Percentiles rank a stretch among this genome's conserved stretches.
These are phyloP conservation scores for Globisporangium splendens DNA, from an alignment of 352 stramenopile genomes.

Conservation along the genomic window DNA sequence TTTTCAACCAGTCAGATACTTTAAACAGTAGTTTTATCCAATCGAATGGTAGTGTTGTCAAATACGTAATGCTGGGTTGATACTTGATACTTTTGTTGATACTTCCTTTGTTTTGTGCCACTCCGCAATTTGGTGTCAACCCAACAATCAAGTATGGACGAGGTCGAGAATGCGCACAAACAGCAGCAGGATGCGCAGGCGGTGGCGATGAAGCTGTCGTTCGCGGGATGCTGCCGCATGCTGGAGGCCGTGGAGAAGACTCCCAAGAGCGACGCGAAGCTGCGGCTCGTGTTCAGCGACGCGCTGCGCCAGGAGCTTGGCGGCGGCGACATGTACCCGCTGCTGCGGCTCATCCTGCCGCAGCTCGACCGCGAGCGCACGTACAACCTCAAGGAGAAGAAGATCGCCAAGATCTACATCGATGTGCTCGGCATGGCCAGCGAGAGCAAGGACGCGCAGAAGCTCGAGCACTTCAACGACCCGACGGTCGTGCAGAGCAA, in stretches of 20 bases:
- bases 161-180: background rate
- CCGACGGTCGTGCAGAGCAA: conserved; percentile 78
- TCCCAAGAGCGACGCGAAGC: conserved; percentile 69
- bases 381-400: conserved; percentile 88
- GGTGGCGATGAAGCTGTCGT: conserved; percentile 41
- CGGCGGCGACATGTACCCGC: conserved; percentile 60
- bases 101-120: too few species aligned
- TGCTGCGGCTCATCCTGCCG: conserved; percentile 70
- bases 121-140: background rate
- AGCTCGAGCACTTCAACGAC: conserved; percentile 81
- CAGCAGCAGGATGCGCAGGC: too few species aligned
- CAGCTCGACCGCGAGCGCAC: conserved; percentile 82
- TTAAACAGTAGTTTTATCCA: background rate
- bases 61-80: background rate
- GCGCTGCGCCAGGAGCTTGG: conserved; percentile 50
- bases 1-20: background rate
- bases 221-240: conserved; percentile 68
- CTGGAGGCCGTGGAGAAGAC: conserved; percentile 69
- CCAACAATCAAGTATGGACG: background rate
- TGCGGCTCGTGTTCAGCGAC: conserved; percentile 73
- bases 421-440: conserved; percentile 64
- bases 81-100: conserved; percentile 2
- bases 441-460: conserved; percentile 67
- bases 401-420: conserved; percentile 77
- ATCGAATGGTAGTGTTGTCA: background rate